These are phyloP conservation scores for Graphiopsis chlorocephala DNA, from an alignment of 2,329 filamentous ascomycete species.

Conservation along the genomic window DNA sequence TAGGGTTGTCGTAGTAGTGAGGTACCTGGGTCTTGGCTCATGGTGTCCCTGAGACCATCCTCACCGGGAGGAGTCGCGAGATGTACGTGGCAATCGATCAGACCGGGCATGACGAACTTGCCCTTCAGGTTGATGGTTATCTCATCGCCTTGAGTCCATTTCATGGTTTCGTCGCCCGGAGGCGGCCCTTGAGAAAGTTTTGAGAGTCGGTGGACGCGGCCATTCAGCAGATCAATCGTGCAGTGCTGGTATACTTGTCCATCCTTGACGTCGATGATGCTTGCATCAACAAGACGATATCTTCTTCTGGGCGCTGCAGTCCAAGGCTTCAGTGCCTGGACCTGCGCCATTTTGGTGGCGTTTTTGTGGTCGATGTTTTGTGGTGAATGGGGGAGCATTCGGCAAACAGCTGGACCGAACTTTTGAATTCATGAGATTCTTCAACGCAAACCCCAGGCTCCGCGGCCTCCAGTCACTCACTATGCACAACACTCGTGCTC, in stretches of 20 bases:
- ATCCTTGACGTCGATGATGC: constrained; percentile 33
- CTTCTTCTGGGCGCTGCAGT: constrained; percentile 20
- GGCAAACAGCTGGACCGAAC: neutral
- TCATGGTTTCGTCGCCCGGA: constrained; percentile 29
- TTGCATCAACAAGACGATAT: constrained; percentile 25
- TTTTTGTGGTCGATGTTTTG: neutral
- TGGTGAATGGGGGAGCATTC: neutral
- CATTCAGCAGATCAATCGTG: constrained; percentile 31
- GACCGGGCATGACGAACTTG: constrained; percentile 49
- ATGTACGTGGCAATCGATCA: constrained; percentile 54
- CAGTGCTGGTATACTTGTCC: constrained; percentile 31
- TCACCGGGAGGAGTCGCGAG: constrained; percentile 46
- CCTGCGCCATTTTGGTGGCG: neutral
- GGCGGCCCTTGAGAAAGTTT: constrained; percentile 26
- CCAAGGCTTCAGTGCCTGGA: constrained; percentile 24
- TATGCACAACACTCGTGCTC: neutral
- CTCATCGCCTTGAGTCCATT: constrained; percentile 27
- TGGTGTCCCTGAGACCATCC: constrained; percentile 36
- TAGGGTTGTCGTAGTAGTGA: constrained; percentile 49
- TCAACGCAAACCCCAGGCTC: neutral
- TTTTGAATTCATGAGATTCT: neutral
- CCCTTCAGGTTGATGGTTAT: constrained; percentile 40
- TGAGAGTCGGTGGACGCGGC: constrained; percentile 30
- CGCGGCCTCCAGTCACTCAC: neutral
- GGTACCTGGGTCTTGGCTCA: constrained; percentile 37